Evolutionary conservation across 208 protist species (phyloP), one percentile per base, ranked within the genome.

Genomic region (Acanthamoeba triangularis): DNA sequence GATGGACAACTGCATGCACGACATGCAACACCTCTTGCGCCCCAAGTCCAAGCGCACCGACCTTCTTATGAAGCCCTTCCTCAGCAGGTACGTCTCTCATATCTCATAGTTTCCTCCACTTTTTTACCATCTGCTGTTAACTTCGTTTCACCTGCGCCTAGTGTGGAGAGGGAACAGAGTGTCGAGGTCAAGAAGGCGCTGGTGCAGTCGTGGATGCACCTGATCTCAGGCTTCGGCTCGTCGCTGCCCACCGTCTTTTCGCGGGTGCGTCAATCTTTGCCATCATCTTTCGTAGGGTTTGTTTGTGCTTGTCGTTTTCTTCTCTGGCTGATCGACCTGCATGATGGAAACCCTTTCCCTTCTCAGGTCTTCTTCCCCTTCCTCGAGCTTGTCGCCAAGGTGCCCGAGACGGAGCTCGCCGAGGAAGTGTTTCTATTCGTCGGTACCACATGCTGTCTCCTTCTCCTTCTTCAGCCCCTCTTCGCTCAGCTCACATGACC

Each of bases 1-100:
- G 23, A 85, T 85, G 76, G 76, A 85, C 44, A 85, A 85, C 30
- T 85, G 76, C 76, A 25, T 35, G 47, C 76, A 85, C 76, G 76
- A 85, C 76, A 49, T 85, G 76, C 41, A 7, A 4, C 76, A 85
- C 25, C 76, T 85, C 28, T 33, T 85, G 35, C 76, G 76, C 6
- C 76, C 35, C 35, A 85, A 85, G 76, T 85, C 76, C 14, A 85
- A 47, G 20, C 76, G 76, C 10, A 85, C 76, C 52, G 76, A 85
- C 23, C 76, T 85, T 7, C 41, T 85, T 0, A 85, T 85, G 76
- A 85, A 85, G 30, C 76, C 76, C 14, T 85, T 59, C 47, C 76
- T 85, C 47, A 85, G 76, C 76, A 76, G 67, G 67, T 76, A n/a
- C n/a, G 25, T 35, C 30, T 44, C 67, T 41, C 37, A 41, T 41